Percentiles rank a stretch among this genome's conserved stretches.
Conservation (phyloP, 2,329 filamentous ascomycete genomes). For the Phyllachora maydis region DNA sequence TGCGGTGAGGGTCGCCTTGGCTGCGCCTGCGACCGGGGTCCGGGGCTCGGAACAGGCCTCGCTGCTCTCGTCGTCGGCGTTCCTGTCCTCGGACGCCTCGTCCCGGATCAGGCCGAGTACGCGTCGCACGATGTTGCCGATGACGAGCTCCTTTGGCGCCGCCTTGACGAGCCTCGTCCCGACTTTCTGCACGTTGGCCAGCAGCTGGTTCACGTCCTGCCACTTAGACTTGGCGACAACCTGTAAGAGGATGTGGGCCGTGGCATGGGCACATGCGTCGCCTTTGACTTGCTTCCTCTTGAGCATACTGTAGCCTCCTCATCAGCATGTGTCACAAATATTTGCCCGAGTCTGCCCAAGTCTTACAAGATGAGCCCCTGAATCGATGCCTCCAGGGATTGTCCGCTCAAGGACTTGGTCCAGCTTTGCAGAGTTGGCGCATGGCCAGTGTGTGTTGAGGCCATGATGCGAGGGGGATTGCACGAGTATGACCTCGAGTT, state of each 20-base stretch:
- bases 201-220: constrained; percentile 55
- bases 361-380: constrained; percentile 66
- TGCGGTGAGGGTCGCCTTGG: constrained; percentile 3
- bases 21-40: constrained; percentile 4
- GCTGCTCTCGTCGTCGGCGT: constrained; percentile 32
- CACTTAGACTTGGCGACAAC: constrained; percentile 70
- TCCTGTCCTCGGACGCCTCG: constrained; percentile 65
- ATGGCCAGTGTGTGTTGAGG: constrained; percentile 29
- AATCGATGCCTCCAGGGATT: constrained; percentile 59
- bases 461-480: no score
- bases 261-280: constrained; percentile 76
- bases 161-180: constrained; percentile 63
- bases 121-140: constrained; percentile 84
- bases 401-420: constrained; percentile 57
- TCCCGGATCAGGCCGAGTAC: constrained; percentile 82
- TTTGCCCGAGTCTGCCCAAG: no score
- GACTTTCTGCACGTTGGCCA: constrained; percentile 60
- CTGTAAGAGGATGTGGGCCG: constrained; percentile 69
- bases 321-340: no score
- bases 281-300: constrained; percentile 81
- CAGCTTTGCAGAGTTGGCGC: constrained; percentile 62
- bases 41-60: constrained; percentile 33
- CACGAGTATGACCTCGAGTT: no score
- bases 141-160: constrained; percentile 75
- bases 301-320: constrained; percentile 50